These are phyloP conservation scores for Monosporascus sp. DNA, from an alignment of 2,329 filamentous ascomycete species.

Conservation along the genomic window DNA sequence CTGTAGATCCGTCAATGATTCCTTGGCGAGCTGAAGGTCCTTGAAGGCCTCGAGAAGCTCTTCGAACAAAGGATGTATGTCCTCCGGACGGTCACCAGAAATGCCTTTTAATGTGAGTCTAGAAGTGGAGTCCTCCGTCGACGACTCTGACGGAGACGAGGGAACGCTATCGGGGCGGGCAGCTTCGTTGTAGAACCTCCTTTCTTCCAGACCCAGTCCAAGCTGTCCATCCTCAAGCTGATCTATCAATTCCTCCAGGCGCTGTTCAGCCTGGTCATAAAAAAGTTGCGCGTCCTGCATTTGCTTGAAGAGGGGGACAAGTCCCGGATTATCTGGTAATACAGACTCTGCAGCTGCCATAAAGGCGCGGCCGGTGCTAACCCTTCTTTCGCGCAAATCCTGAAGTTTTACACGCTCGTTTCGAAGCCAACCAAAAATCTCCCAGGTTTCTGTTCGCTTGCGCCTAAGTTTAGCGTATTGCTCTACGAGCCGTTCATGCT, in stretches of 20 bases:
- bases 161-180: constrained; percentile 9
- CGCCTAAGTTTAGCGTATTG: constrained; percentile 13
- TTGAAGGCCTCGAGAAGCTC: constrained; percentile 38
- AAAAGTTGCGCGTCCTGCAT: constrained; percentile 16
- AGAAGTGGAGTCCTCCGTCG: background rate
- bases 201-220: constrained; percentile 18
- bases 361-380: constrained; percentile 21
- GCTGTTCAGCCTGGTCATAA: constrained; percentile 21
- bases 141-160: background rate
- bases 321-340: constrained; percentile 11
- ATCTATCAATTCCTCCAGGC: constrained; percentile 22
- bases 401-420: constrained; percentile 14
- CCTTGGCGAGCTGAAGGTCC: constrained; percentile 41
- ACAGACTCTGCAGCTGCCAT: constrained; percentile 19
- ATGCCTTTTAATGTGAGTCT: constrained; percentile 20
- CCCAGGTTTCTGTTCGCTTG: constrained; percentile 13
- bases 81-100: constrained; percentile 28
- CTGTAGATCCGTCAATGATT: constrained; percentile 41
- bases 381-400: constrained; percentile 16
- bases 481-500: constrained; percentile 12
- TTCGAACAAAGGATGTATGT: constrained; percentile 43
- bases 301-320: constrained; percentile 18
- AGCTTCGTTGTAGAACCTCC: constrained; percentile 19
- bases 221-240: constrained; percentile 19
- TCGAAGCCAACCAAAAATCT: constrained; percentile 14